Evolutionary conservation across 192 early-diverging fungal genomes (phyloP), one percentile per base, ranked within the genome.

Genomic region (Spizellomyces sp.): DNA sequence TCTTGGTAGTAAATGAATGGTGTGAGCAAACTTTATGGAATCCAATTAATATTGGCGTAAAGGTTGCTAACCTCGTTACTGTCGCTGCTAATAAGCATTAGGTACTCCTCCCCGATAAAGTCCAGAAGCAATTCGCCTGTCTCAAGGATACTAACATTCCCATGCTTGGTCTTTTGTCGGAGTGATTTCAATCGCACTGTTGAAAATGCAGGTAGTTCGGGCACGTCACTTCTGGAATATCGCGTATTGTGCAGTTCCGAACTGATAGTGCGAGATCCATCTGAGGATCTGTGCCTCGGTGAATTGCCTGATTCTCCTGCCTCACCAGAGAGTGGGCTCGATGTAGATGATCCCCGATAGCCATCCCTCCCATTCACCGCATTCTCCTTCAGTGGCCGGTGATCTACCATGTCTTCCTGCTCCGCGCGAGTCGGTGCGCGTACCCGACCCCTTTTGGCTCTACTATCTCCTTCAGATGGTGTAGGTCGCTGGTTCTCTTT

Each of bases 91-190:
- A 86, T 80, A 12, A 71, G 12, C 59, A 86, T 70, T 6, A 84
- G 21, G 58, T 79, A 45, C 12, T 61, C 56, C n/a, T 80, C 80
- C n/a, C 71, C 69, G 2, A 56, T 42, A 60, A 86, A 84, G 61
- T 87, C 83, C 0, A 87, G 50, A 45, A 81, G 5, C 2, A 87
- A 55, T 21, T 69, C 52, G 1, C 83, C 83, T 42, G 47, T 56
- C 9, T 48, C 48, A 4, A 73, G 62, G 57, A 87, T 85, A 12
- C 54, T 64, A 21, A 85, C 76, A 5, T 46, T 61, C 12, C 85
- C 83, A 55, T 87, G 81, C 60, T 83, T 82, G 12, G 83, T 86
- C 41, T 75, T 78, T 55, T 86, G 85, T 48, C 70, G 63, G 12
- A 86, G 66, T 0, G 85, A 67, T 52, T 81, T 85, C 4, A 87